A percentile compares a stretch with the other conserved stretches of the same genome.
Evolutionary conservation across 108 stramenopile genomes (phyloP).

Genomic region (Pinguiococcus pyrenoidosus): DNA sequence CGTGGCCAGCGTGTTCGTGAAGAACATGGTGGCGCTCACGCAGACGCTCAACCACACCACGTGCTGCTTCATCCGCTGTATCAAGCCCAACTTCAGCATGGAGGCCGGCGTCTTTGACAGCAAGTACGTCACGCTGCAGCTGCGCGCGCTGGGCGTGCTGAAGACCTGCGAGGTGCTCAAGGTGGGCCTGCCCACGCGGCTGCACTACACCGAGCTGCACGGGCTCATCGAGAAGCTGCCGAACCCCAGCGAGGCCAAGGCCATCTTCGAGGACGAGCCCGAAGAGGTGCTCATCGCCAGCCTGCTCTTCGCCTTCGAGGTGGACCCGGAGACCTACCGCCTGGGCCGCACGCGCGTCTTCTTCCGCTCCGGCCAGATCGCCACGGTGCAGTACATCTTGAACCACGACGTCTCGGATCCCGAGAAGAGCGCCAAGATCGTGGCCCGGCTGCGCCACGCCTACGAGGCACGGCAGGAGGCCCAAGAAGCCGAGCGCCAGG

Average conservation of each 20-base stretch:
- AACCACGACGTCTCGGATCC: background rate
- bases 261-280: conserved; percentile 25
- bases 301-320: conserved; percentile 27
- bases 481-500: background rate
- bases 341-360: conserved; percentile 24
- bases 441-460: background rate
- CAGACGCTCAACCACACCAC: conserved; percentile 3
- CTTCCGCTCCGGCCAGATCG: conserved; percentile 23
- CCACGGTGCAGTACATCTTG: conserved; percentile 10
- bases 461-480: background rate
- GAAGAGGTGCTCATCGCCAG: conserved; percentile 19
- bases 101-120: conserved; percentile 29
- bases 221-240: conserved; percentile 1
- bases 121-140: conserved; percentile 26
- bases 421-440: conserved; percentile 1
- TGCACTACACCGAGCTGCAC: conserved; percentile 28
- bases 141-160: conserved; percentile 31
- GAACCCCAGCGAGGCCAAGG: conserved; percentile 3
- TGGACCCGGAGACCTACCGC: conserved; percentile 6
- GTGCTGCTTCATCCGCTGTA: conserved; percentile 33
- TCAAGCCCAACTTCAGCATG: conserved; percentile 41
- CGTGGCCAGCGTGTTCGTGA: background rate
- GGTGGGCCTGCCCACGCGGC: conserved; percentile 34
- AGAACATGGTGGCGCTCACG: conserved; percentile 8
- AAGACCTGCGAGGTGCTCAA: conserved; percentile 39